Percentiles rank a stretch among this genome's conserved stretches.
phyloP scores from a whole-genome alignment of 2,329 filamentous ascomycete genomes.

The Pseudogymnoascus pannorum region DNA sequence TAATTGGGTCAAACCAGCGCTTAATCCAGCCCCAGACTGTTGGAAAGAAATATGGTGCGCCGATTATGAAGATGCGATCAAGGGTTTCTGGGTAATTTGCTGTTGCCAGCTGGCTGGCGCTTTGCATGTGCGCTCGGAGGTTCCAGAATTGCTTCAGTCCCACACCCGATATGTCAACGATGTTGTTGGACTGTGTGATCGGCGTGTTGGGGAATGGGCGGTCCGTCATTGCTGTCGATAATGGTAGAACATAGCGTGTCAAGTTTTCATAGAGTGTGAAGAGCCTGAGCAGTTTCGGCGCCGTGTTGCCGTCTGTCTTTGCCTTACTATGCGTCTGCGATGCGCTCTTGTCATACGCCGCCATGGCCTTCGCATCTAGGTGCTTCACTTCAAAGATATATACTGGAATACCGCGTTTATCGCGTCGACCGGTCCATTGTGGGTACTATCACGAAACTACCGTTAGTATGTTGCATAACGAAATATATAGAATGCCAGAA shows the following conservation, averaged over 20 bases:
- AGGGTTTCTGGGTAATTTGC: slow-evolving; percentile 93
- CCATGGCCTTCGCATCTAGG: slow-evolving; percentile 74
- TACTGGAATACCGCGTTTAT: slow-evolving; percentile 83
- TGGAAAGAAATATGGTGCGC: slow-evolving; percentile 82
- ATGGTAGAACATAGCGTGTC: slow-evolving; percentile 75
- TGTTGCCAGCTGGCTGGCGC: slow-evolving; percentile 78
- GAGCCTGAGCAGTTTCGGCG: slow-evolving; percentile 71
- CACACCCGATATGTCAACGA: slow-evolving; percentile 85
- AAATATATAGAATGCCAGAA: background rate
- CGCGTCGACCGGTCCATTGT: slow-evolving; percentile 88
- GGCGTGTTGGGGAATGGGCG: slow-evolving; percentile 71
- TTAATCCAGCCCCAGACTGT: slow-evolving; percentile 95
- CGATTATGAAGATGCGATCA: slow-evolving; percentile 73
- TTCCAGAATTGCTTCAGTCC: slow-evolving; percentile 95
- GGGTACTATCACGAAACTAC: slow-evolving; percentile 56
- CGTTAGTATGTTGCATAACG: slow-evolving; percentile 20
- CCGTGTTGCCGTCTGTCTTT: slow-evolving; percentile 57
- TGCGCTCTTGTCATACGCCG: slow-evolving; percentile 64
- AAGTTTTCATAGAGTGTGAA: slow-evolving; percentile 94
- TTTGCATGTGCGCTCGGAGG: slow-evolving; percentile 87
- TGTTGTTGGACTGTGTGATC: slow-evolving; percentile 87
- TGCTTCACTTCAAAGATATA: slow-evolving; percentile 84
- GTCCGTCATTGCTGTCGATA: slow-evolving; percentile 69
- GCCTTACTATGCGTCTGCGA: slow-evolving; percentile 51
- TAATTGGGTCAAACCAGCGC: slow-evolving; percentile 90